Percentiles rank a stretch among this genome's conserved stretches.
Evolutionary conservation across 2,329 filamentous ascomycete species (phyloP).

Genomic region (Sphaerulina populicola): DNA sequence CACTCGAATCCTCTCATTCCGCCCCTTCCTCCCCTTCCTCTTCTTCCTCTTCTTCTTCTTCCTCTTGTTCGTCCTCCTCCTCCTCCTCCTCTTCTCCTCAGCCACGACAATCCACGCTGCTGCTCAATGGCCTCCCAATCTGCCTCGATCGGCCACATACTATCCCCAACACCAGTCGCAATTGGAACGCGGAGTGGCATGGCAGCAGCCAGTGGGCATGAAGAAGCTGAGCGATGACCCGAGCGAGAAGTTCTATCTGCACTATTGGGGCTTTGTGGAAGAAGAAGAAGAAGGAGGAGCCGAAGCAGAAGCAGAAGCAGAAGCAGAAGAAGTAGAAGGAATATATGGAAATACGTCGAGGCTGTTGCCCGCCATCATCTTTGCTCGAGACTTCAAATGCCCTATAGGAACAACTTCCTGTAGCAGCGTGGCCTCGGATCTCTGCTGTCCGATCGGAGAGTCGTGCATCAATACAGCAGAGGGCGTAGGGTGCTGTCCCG

Average conservation of each 20-base stretch:
- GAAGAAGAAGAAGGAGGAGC: background rate
- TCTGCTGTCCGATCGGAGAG: constrained; percentile 61
- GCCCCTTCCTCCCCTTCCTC: constrained; percentile 14
- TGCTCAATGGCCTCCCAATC: constrained; percentile 41
- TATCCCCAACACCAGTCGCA: constrained; percentile 42
- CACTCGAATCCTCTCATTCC: too few relatives aligned
- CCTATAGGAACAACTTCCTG: constrained; percentile 60
- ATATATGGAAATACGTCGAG: constrained; percentile 21
- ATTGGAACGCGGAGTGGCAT: constrained; percentile 36
- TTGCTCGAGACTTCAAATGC: constrained; percentile 55
- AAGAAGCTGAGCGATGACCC: constrained; percentile 64
- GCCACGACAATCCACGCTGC: constrained; percentile 27
- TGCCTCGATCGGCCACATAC: constrained; percentile 41
- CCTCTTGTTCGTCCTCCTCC: too few relatives aligned
- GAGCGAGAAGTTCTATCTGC: constrained; percentile 64
- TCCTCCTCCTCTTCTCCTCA: constrained; percentile 2
- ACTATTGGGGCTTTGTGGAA: constrained; percentile 50
- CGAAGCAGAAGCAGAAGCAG: background rate
- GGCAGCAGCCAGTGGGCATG: constrained; percentile 51
- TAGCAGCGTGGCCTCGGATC: constrained; percentile 56
- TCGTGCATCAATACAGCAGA: constrained; percentile 56
- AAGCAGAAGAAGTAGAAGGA: constrained; percentile 3
- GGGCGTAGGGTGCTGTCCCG: constrained; percentile 66
- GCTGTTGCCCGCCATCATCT: constrained; percentile 37
- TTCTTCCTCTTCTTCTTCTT: too few relatives aligned